Evolutionary conservation across 441 rosid genomes (phyloP).

Genomic region (Arabidopsis hybrid): DNA sequence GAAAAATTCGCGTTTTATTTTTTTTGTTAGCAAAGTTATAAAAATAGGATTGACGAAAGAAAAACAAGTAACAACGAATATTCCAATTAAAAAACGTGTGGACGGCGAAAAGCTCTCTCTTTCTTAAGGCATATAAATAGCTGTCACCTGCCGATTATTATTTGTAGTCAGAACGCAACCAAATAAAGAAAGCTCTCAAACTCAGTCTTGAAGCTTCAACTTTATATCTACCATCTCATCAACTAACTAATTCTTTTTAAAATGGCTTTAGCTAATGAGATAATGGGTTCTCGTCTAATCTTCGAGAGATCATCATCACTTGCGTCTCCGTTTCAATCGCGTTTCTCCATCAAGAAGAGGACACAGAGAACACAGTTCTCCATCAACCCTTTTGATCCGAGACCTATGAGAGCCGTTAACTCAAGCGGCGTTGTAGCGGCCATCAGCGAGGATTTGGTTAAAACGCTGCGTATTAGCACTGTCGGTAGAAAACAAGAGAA

Average conservation of each 20-base stretch:
- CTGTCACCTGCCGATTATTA: not conserved
- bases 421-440: conserved; percentile 55
- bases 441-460: conserved; percentile 75
- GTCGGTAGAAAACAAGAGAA: conserved; percentile 33
- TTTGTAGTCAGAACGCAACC: conserved; percentile 39
- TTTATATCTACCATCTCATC: conserved; percentile 6
- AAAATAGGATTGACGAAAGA: conserved; percentile 32
- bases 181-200: conserved; percentile 28
- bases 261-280: conserved; percentile 73
- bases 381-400: conserved; percentile 46
- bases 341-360: conserved; percentile 41
- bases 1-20: not conserved
- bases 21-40: not conserved
- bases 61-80: conserved; percentile 4
- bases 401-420: conserved; percentile 38
- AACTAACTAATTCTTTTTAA: conserved; percentile 6
- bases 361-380: conserved; percentile 43
- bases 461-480: conserved; percentile 38
- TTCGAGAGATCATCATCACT: conserved; percentile 53
- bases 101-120: conserved; percentile 45
- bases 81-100: conserved; percentile 65
- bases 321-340: conserved; percentile 48
- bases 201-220: conserved; percentile 30
- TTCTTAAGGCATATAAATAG: conserved; percentile 33
- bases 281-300: conserved; percentile 64